Percentiles rank a stretch among this genome's conserved stretches.
Conservation (phyloP, 805 yeast species). For the Starmerella scarabaei region DNA sequence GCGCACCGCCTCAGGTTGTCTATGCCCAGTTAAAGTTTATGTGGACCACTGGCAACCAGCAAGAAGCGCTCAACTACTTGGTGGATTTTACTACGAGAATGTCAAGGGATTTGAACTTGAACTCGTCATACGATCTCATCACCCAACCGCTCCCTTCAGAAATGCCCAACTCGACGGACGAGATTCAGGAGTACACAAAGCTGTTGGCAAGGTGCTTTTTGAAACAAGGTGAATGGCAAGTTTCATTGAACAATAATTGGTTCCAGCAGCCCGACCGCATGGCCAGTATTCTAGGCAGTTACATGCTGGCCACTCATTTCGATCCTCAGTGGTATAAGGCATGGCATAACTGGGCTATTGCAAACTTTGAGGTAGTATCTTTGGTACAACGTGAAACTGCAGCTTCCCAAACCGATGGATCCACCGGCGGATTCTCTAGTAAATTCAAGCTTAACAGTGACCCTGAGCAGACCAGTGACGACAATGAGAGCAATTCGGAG, state of each 20-base stretch:
- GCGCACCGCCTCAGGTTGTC: conserved; percentile 93
- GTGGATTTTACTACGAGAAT: conserved; percentile 83
- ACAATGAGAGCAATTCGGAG: conserved; percentile 3
- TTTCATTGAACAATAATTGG: conserved; percentile 70
- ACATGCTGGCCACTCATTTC: conserved; percentile 85
- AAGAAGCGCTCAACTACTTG: conserved; percentile 73
- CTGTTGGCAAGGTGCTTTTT: conserved; percentile 85
- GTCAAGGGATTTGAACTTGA: conserved; percentile 77
- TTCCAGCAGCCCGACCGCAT: conserved; percentile 48
- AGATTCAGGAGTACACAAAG: conserved; percentile 69
- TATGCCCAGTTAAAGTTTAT: conserved; percentile 92
- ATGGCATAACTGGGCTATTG: conserved; percentile 99
- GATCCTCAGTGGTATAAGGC: conserved; percentile 93
- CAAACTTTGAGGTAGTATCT: conserved; percentile 71
- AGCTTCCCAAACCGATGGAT: neutral
- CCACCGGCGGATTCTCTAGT: neutral
- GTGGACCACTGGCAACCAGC: conserved; percentile 90
- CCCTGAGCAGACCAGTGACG: conserved; percentile 19
- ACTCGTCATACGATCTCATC: conserved; percentile 65
- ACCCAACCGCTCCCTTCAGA: conserved; percentile 71
- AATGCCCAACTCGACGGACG: conserved; percentile 50
- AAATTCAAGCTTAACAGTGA: conserved; percentile 11
- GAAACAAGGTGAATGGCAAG: conserved; percentile 98
- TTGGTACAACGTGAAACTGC: conserved; percentile 10
- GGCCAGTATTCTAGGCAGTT: conserved; percentile 81